Evolutionary conservation across 257 asterid species (phyloP).

Genomic region (Solanum pennellii): DNA sequence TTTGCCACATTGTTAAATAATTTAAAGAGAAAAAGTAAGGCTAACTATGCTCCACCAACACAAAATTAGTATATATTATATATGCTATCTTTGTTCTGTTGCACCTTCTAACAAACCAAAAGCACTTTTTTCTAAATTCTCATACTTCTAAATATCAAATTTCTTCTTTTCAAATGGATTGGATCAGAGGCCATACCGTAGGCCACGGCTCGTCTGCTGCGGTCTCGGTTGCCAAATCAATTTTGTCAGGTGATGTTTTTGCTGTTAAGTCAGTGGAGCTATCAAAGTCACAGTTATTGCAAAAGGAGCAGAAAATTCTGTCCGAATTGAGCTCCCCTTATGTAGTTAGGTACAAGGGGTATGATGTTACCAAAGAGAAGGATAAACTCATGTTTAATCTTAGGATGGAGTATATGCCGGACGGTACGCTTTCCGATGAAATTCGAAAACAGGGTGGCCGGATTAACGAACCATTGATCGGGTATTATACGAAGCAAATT

Average conservation of each 20-base stretch:
- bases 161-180: slow-evolving; percentile 29
- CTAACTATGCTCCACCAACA: slow-evolving; percentile 30
- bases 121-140: not conserved
- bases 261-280: slow-evolving; percentile 70
- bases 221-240: slow-evolving; percentile 35
- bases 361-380: slow-evolving; percentile 29
- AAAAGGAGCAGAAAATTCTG: slow-evolving; percentile 37
- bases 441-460: slow-evolving; percentile 17
- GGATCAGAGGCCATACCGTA: slow-evolving; percentile 59
- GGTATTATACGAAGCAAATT: slow-evolving; percentile 27
- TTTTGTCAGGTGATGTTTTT: slow-evolving; percentile 16
- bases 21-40: not conserved
- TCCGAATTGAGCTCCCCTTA: slow-evolving; percentile 26
- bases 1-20: slow-evolving; percentile 46
- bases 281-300: slow-evolving; percentile 20
- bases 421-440: slow-evolving; percentile 30
- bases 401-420: slow-evolving; percentile 39
- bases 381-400: slow-evolving; percentile 29
- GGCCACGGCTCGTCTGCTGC: slow-evolving; percentile 72
- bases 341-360: slow-evolving; percentile 41
- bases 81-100: not conserved
- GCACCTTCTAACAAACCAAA: slow-evolving; percentile 3
- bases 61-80: not conserved
- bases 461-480: slow-evolving; percentile 24
- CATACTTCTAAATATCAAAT: not conserved